Percentiles rank a stretch among this genome's conserved stretches.
Evolutionary conservation across 1,284 basidiomycete species (phyloP).

Genomic region (Polyporus tsugae): DNA sequence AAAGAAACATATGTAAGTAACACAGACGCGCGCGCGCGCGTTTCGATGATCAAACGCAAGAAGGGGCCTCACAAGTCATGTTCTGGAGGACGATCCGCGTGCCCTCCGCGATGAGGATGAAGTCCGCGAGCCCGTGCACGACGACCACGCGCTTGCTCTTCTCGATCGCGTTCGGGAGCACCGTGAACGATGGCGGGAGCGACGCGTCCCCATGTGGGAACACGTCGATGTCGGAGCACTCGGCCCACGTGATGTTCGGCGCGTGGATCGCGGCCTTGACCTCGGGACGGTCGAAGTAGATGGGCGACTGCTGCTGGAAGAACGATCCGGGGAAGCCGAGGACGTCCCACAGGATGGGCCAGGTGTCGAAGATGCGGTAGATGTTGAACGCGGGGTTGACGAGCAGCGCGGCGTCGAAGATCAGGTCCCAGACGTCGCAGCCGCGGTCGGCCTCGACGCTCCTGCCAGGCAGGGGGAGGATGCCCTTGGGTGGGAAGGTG

Average conservation of each 20-base stretch:
- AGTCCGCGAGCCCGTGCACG: conserved; percentile 77
- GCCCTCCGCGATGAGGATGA: conserved; percentile 75
- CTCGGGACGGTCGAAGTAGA: conserved; percentile 75
- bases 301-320: conserved; percentile 51
- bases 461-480: conserved; percentile 65
- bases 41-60: conserved; percentile 30
- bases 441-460: conserved; percentile 52
- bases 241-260: conserved; percentile 68
- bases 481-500: conserved; percentile 69
- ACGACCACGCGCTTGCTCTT: conserved; percentile 76
- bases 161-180: conserved; percentile 78
- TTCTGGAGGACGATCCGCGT: conserved; percentile 73
- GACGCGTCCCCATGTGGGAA: conserved; percentile 69
- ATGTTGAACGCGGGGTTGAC: conserved; percentile 82
- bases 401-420: conserved; percentile 64
- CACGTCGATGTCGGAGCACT: conserved; percentile 68
- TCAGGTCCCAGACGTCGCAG: conserved; percentile 74
- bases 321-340: conserved; percentile 81
- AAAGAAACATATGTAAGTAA: not conserved
- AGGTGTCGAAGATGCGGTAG: conserved; percentile 78
- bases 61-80: conserved; percentile 69
- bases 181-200: conserved; percentile 65
- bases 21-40: not conserved
- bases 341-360: conserved; percentile 75
- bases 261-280: conserved; percentile 82